phyloP scores from a whole-genome alignment of 2,329 filamentous ascomycete genomes.

The Fusarium burgessii region DNA sequence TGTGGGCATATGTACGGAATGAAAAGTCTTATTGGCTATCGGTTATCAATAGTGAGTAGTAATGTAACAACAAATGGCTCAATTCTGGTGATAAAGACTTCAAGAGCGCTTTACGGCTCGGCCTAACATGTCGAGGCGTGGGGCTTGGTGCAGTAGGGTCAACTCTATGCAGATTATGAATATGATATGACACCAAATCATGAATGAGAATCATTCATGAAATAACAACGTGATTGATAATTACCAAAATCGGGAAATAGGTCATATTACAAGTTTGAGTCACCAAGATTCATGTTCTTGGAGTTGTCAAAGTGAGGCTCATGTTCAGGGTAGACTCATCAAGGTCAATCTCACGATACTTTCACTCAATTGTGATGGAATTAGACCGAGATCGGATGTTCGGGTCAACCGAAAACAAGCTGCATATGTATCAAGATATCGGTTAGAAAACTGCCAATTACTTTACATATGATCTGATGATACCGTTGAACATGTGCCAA shows the following conservation, averaged over 20 bases:
- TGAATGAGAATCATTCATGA: not conserved
- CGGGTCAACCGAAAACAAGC: not conserved
- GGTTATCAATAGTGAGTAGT: conserved; percentile 23
- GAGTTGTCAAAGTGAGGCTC: not conserved
- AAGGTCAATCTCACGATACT: not conserved
- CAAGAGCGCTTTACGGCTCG: conserved; percentile 6
- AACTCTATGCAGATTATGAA: not conserved
- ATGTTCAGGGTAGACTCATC: conserved; percentile 7
- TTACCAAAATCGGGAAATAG: not conserved
- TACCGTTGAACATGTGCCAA: not conserved
- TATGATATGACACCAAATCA: conserved; percentile 11
- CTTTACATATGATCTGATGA: conserved; percentile 34
- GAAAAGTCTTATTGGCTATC: conserved; percentile 34
- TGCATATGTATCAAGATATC: not conserved
- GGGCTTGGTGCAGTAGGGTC: conserved; percentile 24
- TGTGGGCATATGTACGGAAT: conserved; percentile 18
- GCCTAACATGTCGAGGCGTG: conserved; percentile 10
- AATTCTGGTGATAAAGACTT: not conserved
- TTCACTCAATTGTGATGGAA: not conserved
- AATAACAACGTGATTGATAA: not conserved
- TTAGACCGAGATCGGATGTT: not conserved
- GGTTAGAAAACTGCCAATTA: not conserved
- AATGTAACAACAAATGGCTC: conserved; percentile 15
- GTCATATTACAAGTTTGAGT: not conserved
- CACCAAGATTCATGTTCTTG: not conserved